Percentiles rank a stretch among this genome's conserved stretches.
Evolutionary conservation across 768 basidiomycete species (phyloP).

Genomic region (Lactarius deliciosus): DNA sequence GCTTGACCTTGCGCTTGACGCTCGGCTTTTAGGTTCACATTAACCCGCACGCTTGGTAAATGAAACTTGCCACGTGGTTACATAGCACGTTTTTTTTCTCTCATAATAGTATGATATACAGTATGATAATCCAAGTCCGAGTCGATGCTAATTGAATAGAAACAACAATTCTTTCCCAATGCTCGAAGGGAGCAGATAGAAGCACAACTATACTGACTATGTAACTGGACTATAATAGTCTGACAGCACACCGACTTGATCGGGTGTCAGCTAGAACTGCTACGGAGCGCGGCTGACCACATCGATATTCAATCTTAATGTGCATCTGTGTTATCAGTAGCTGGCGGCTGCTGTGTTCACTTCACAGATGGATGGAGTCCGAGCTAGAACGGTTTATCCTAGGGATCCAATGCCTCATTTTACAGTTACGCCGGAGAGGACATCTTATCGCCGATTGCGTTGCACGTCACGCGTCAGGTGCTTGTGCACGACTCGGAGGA

Average conservation of each 20-base stretch:
- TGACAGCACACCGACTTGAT: not conserved
- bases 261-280: not conserved
- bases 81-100: too few species aligned
- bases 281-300: not conserved
- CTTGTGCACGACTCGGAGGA: not conserved
- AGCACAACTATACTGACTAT: not conserved
- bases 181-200: not conserved
- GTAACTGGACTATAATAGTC: not conserved
- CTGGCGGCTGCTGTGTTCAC: not conserved
- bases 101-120: too few species aligned
- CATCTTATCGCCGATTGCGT: not conserved
- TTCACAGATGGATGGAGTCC: not conserved
- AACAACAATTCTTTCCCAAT: not conserved
- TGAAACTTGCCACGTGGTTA: not conserved
- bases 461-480: not conserved
- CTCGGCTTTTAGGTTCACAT: not conserved
- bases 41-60: not conserved
- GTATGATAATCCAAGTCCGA: not conserved
- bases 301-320: not conserved
- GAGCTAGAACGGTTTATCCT: not conserved
- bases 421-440: not conserved
- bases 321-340: not conserved
- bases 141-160: not conserved
- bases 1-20: not conserved
- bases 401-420: not conserved